phyloP scores from a whole-genome alignment of 495 filamentous ascomycete species.

The Friedmanniomyces simplex region DNA sequence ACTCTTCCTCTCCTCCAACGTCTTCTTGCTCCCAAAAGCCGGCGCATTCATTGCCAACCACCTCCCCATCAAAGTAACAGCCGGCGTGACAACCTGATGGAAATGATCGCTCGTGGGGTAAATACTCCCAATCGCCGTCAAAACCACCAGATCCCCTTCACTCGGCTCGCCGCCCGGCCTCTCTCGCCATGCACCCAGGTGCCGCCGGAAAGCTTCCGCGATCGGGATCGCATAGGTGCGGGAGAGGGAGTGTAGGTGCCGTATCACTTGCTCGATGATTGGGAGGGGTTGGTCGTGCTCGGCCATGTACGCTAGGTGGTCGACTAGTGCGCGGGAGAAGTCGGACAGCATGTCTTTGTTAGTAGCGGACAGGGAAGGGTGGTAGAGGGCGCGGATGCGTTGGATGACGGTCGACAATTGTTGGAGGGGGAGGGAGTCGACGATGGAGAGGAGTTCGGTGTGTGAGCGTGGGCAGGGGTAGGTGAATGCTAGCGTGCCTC shows the following conservation, averaged over 20 bases:
- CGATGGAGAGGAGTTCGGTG: constrained; percentile 56
- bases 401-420: constrained; percentile 74
- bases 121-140: constrained; percentile 72
- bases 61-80: constrained; percentile 66
- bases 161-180: constrained; percentile 49
- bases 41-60: constrained; percentile 73
- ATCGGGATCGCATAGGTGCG: constrained; percentile 71
- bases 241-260: constrained; percentile 77
- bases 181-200: constrained; percentile 54
- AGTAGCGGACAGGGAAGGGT: constrained; percentile 69
- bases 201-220: constrained; percentile 61
- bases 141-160: constrained; percentile 62
- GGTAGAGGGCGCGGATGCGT: constrained; percentile 76
- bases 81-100: constrained; percentile 83
- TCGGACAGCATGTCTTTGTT: constrained; percentile 74
- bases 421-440: constrained; percentile 44
- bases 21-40: constrained; percentile 25
- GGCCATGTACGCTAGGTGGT: constrained; percentile 63
- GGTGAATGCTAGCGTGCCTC: constrained; percentile 59
- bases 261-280: constrained; percentile 56
- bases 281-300: constrained; percentile 44
- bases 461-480: constrained; percentile 75
- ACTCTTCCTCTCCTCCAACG: constrained; percentile 43
- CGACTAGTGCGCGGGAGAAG: constrained; percentile 65
- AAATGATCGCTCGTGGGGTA: constrained; percentile 97